phyloP scores from a whole-genome alignment of 306 rosid genomes.

The Prunus davidiana region DNA sequence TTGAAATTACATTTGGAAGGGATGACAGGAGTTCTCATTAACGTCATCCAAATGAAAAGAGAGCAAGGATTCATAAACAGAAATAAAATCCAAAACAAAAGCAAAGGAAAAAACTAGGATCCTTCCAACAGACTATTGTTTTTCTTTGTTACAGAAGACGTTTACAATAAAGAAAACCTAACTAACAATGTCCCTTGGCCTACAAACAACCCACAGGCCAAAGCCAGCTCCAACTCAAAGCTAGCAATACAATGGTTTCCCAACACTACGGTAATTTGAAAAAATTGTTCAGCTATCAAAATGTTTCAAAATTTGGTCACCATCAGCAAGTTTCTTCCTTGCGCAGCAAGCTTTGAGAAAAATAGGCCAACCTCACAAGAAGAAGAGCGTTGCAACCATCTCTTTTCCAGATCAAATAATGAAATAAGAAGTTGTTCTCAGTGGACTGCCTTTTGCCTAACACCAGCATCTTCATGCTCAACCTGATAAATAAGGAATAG shows the following conservation, averaged over 20 bases:
- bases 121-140: too few species aligned
- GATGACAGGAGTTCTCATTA: too few species aligned
- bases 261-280: background rate
- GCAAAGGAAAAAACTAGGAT: too few species aligned
- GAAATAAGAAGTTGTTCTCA: constrained; percentile 19
- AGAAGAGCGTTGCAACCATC: background rate
- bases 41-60: too few species aligned
- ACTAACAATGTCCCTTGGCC: too few species aligned
- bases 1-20: too few species aligned
- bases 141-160: too few species aligned
- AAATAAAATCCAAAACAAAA: too few species aligned
- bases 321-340: background rate
- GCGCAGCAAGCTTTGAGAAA: constrained; percentile 1
- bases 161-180: too few species aligned
- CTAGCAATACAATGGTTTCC: background rate
- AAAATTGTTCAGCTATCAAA: constrained; percentile 8
- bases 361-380: background rate
- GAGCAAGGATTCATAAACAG: too few species aligned
- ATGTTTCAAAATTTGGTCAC: background rate
- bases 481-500: constrained; percentile 23
- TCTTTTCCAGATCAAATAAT: background rate
- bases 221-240: too few species aligned
- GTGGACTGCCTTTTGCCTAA: constrained; percentile 50
- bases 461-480: constrained; percentile 49
- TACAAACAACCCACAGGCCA: too few species aligned